phyloP scores from a whole-genome alignment of 1,284 basidiomycete genomes.

The Bondarzewia mesenterica region DNA sequence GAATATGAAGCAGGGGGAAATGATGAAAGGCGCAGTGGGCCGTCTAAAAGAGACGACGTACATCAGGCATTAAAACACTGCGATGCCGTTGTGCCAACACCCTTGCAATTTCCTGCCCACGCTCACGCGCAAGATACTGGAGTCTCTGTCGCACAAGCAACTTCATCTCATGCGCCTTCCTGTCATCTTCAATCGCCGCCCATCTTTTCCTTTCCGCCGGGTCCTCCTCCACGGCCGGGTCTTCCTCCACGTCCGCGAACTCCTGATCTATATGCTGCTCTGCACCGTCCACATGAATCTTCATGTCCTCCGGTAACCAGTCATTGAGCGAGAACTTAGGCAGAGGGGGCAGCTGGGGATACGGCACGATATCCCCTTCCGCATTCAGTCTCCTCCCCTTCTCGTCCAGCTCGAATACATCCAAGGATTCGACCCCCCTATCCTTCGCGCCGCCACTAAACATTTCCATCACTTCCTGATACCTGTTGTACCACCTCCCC shows the following conservation, averaged over 20 bases:
- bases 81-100: background rate
- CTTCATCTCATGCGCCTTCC: background rate
- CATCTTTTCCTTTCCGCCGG: background rate
- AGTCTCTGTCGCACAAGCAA: background rate
- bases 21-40: background rate
- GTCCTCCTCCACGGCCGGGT: background rate
- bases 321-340: background rate
- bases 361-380: conserved; percentile 10
- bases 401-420: conserved; percentile 23
- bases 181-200: background rate
- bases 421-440: conserved; percentile 12
- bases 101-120: background rate
- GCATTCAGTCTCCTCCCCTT: conserved; percentile 18
- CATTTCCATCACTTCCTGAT: conserved; percentile 26
- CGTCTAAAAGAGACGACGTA: background rate
- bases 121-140: background rate
- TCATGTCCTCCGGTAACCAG: background rate
- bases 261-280: background rate
- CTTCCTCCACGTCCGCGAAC: background rate
- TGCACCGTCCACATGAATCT: background rate
- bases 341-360: background rate
- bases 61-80: background rate
- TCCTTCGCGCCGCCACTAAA: conserved; percentile 24
- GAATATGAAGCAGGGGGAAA: background rate
- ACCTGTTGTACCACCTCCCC: conserved; percentile 25